Evolutionary conservation across 345 rosid species (phyloP), one percentile per base, ranked within the genome.

Genomic region (Arabidopsis arenosa): DNA sequence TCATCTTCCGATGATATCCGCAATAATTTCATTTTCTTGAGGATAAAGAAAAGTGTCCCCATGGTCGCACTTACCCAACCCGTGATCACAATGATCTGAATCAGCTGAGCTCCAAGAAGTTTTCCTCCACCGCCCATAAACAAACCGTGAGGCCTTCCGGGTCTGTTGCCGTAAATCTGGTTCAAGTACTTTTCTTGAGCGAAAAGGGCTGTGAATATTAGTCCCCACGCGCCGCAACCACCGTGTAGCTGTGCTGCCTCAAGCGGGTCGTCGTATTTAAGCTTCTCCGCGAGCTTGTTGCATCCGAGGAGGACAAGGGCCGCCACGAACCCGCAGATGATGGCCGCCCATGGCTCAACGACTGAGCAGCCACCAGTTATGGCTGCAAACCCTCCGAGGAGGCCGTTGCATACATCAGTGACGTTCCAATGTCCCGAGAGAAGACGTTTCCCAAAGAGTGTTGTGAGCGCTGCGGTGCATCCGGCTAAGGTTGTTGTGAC

Each of bases 301-400:
- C 72, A 84, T 8, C 86, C 89, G 0, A 90, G 82, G 13, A 92
- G 78, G 33, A 92, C 96, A 59, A 83, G 81, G 0, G 96, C 80
- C 0, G 97, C 88, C 0, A 85, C 83, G 7, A 88, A 88, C 17
- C 93, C 96, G 17, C 97, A 92, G 1, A 92, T 62, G 66, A 92
- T 78, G 3, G 96, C 93, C 0, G 93, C 96, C 96, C 97, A 88
- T 0, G 96, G 97, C 49, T 92, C 96, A 0, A 88, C 97, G 15
- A 90, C 97, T 0, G 97, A 79, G 48, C 93, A 92, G 0, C 93
- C 96, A 0, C 92, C 82, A 14, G 96, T 92, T 43, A 92, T 92
- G 0, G 97, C 96, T 2, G 93, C 97, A 41, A 92, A 89, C 5
- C 97, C 96, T 6, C 96, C 93, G 1, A 92, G 73, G 9, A 92